phyloP scores from a whole-genome alignment of 192 early-diverging fungal genomes.

The Entomortierella chlamydospora region DNA sequence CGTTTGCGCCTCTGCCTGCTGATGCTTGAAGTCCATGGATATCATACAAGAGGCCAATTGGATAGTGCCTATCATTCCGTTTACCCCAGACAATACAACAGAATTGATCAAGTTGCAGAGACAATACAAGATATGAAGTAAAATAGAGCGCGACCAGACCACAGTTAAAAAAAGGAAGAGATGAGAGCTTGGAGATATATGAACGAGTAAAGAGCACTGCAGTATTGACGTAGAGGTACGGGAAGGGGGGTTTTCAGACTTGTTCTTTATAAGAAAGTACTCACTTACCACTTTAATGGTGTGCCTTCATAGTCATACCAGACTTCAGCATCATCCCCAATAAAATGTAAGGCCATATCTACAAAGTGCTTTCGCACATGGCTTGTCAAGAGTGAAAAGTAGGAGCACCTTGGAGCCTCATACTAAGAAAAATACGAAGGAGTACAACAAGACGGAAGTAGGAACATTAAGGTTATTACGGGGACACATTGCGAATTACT shows the following conservation, averaged over 20 bases:
- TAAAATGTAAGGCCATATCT: constrained; percentile 55
- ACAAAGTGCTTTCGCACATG: constrained; percentile 62
- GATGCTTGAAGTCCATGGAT: constrained; percentile 60
- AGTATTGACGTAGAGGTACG: not conserved
- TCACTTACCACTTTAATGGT: constrained; percentile 79
- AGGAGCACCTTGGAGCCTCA: constrained; percentile 68
- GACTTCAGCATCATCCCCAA: constrained; percentile 65
- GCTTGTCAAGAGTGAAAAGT: constrained; percentile 68
- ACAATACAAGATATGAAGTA: not conserved
- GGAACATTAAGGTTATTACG: not conserved
- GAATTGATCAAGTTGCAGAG: not conserved
- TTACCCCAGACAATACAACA: not conserved
- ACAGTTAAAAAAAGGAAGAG: not conserved
- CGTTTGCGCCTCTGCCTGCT: constrained; percentile 36
- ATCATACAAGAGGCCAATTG: constrained; percentile 87
- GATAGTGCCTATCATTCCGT: constrained; percentile 81
- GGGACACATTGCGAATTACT: not conserved
- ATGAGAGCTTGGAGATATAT: not conserved
- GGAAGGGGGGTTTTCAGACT: too few species aligned
- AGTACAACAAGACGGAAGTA: too few species aligned
- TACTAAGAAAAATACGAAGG: too few species aligned
- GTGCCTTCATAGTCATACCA: constrained; percentile 81
- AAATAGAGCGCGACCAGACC: not conserved
- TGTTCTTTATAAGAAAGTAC: not conserved
- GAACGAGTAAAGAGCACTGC: not conserved